Base-by-base conservation (phyloP, 1,284 basidiomycete genomes). In the Tremellales sp. region DNA sequence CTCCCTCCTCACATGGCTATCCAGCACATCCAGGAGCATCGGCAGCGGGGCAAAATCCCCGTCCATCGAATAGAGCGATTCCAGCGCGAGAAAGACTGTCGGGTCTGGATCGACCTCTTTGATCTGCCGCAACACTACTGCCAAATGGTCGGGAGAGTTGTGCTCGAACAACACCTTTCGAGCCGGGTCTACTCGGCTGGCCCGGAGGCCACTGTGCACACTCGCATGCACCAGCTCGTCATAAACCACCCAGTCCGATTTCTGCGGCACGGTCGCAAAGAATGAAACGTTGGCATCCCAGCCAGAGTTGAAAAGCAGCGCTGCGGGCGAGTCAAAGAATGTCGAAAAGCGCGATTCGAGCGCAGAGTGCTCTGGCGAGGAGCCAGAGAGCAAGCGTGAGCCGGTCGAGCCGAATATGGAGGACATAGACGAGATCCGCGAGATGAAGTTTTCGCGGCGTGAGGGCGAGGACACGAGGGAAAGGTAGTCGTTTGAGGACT, bases 21-120 rank as follows among this genome's bases (percentile, higher is more conserved):
- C 53, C 5, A 88, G 63, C 0, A 78, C 63, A 4, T 60, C 60
- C 19, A 78, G 77, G 45, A 95, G 83, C 28, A 80, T 77, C 5
- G 54, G 52, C 13, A 97, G 75, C 1, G 90, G 89, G 1, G 87
- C 81, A 49, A 93, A 78, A 39, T 91, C 93, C 14, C 93, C 93
- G 61, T 97, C 93, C 93, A 97, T 97, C 51, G 86, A 89, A 65
- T 97, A 97, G 46, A 97, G 72, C 35, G 82, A 83, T 75, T 97
- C 93, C 14, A 95, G 81, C 0, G 87, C 84, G n/a, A 97, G 51
- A 47, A 68, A 73, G 9, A 73, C 54, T 3, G 64, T 60, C 16
- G 47, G 46, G 6, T 39, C 18, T 25, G 9, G 8, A 8, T 25
- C 37, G 10, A 16, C 10, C 27, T 24, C 18, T 18, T 5, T 48